A percentile compares a stretch with the other conserved stretches of the same genome.
Evolutionary conservation across 2,329 filamentous ascomycete species (phyloP).

Genomic region (Capronia americana): DNA sequence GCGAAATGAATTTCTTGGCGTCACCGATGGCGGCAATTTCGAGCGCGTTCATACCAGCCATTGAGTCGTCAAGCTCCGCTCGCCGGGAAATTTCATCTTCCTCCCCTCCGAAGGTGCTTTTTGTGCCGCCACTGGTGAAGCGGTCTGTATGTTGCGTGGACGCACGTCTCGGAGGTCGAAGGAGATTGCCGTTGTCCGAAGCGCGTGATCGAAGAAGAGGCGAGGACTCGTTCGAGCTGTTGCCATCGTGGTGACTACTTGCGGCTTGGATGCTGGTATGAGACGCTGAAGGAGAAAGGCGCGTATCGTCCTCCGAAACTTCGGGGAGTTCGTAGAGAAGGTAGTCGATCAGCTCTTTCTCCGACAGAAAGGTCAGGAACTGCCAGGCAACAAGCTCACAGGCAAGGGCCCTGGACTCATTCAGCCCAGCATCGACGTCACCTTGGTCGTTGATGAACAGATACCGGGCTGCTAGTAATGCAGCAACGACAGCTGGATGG

Average conservation of each 20-base stretch:
- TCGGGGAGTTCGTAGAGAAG: conserved; percentile 61
- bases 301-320: conserved; percentile 11
- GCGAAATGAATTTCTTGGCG: conserved; percentile 83
- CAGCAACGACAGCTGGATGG: conserved; percentile 52
- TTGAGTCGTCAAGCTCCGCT: conserved; percentile 71
- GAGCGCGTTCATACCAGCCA: conserved; percentile 81
- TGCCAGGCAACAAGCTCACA: conserved; percentile 70
- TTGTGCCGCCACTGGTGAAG: conserved; percentile 13
- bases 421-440: conserved; percentile 61
- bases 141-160: conserved; percentile 21
- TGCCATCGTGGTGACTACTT: not conserved
- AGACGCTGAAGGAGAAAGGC: conserved; percentile 28
- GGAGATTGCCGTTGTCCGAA: conserved; percentile 20
- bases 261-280: not conserved
- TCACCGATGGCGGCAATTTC: conserved; percentile 83
- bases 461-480: conserved; percentile 64
- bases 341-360: conserved; percentile 63
- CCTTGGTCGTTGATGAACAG: conserved; percentile 58
- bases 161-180: conserved; percentile 31
- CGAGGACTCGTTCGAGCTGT: conserved; percentile 40
- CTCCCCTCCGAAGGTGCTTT: conserved; percentile 20
- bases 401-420: conserved; percentile 62
- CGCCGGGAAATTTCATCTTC: conserved; percentile 15
- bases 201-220: conserved; percentile 42
- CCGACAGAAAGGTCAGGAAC: conserved; percentile 62